Evolutionary conservation across 345 rosid genomes (phyloP).

Genomic region (Sapria himalayana): DNA sequence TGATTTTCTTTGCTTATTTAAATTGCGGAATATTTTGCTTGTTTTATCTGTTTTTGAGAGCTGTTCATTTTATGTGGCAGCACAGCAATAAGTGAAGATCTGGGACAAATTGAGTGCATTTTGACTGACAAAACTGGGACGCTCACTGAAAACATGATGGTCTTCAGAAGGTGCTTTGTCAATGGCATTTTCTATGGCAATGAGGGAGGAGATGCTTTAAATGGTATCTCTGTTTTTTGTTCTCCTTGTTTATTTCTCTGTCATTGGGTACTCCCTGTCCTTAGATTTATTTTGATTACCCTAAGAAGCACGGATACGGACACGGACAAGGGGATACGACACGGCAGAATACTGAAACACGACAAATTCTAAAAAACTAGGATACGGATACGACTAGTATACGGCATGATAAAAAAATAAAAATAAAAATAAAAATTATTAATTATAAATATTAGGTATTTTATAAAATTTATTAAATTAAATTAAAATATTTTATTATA

Average conservation of each 20-base stretch:
- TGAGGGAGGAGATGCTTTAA: slow-evolving; percentile 76
- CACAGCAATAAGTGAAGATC: slow-evolving; percentile 99
- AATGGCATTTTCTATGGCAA: slow-evolving; percentile 66
- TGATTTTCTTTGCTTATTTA: background rate
- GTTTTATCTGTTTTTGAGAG: slow-evolving; percentile 7
- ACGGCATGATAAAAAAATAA: no score
- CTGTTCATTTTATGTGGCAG: slow-evolving; percentile 46
- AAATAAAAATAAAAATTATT: no score
- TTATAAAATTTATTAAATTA: no score
- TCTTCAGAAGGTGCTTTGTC: slow-evolving; percentile 89
- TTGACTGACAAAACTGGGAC: slow-evolving; percentile 98
- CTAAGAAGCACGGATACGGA: no score
- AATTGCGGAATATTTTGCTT: background rate
- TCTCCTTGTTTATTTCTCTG: background rate
- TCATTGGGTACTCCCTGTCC: no score
- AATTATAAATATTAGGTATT: no score
- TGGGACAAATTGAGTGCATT: slow-evolving; percentile 97
- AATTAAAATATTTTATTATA: no score
- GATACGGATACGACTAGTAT: no score
- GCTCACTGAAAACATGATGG: slow-evolving; percentile 87
- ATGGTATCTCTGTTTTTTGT: slow-evolving; percentile 28
- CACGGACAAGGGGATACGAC: no score
- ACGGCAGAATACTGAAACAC: no score
- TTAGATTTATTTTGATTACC: no score
- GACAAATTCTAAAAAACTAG: no score